Conservation (phyloP, 805 yeast species). For the Lipomyces yamadae region DNA sequence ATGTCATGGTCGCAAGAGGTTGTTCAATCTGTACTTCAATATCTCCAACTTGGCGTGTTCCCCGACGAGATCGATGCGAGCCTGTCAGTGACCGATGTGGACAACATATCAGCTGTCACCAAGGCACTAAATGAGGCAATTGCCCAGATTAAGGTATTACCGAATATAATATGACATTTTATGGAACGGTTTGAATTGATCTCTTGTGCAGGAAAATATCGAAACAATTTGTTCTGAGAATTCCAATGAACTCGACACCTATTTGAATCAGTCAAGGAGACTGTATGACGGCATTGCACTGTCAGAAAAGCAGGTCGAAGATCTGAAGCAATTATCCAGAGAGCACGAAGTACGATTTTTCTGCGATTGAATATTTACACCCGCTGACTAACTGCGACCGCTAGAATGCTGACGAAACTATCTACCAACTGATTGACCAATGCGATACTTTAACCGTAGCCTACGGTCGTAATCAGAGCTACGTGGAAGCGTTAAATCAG, state of each 20-base stretch:
- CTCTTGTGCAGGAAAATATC: constrained; percentile 17
- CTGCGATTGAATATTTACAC: neutral
- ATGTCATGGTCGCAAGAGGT: constrained; percentile 7
- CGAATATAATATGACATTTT: too few relatives aligned
- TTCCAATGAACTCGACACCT: constrained; percentile 26
- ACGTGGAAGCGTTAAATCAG: constrained; percentile 30
- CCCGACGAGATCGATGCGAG: constrained; percentile 29
- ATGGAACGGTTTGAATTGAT: neutral
- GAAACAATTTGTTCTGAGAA: constrained; percentile 23
- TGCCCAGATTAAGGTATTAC: constrained; percentile 20
- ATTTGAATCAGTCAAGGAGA: constrained; percentile 17
- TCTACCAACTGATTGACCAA: constrained; percentile 27
- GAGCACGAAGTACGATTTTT: constrained; percentile 20
- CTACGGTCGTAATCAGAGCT: constrained; percentile 11
- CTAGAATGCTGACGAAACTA: constrained; percentile 32
- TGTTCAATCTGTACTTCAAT: constrained; percentile 21
- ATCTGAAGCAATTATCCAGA: constrained; percentile 15
- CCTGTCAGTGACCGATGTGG: constrained; percentile 21
- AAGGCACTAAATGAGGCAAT: constrained; percentile 25
- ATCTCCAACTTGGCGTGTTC: constrained; percentile 25
- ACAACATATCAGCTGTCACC: constrained; percentile 9
- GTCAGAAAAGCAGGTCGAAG: constrained; percentile 16
- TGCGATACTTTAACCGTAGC: constrained; percentile 12
- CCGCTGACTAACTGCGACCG: neutral
- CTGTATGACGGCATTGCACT: constrained; percentile 17